Conservation (phyloP, 176 grass and related monocot species). For the Poa annua region DNA sequence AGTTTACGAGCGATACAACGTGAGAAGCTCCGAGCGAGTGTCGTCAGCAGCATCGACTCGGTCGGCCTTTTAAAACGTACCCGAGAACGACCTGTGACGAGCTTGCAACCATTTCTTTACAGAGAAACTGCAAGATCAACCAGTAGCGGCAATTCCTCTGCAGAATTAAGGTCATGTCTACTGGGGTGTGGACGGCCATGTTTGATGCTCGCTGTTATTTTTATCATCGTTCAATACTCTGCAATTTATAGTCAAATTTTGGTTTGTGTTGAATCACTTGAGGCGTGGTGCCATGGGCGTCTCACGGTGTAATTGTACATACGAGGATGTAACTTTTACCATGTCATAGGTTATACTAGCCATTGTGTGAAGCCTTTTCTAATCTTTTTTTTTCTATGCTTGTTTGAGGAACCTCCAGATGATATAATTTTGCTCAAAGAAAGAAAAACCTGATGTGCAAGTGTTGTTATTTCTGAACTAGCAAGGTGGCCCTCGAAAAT, state of each 20-base stretch:
- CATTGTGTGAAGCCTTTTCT: neutral
- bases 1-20: slow-evolving; percentile 86
- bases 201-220: neutral
- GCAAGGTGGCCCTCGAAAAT: no score
- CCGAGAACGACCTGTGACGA: neutral
- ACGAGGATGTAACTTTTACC: no score
- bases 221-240: neutral
- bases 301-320: no score
- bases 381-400: neutral
- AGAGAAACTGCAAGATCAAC: neutral
- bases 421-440: neutral
- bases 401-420: neutral
- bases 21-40: slow-evolving; percentile 78
- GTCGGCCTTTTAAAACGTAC: slow-evolving; percentile 45
- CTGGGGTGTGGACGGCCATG: neutral
- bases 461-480: neutral
- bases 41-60: slow-evolving; percentile 83
- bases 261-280: neutral
- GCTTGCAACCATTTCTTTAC: neutral
- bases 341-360: neutral
- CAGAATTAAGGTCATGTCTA: neutral
- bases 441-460: neutral
- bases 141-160: neutral
- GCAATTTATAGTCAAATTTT: neutral
- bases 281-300: neutral